A percentile compares a stretch with the other conserved stretches of the same genome.
phyloP scores from a whole-genome alignment of 768 basidiomycete genomes.

The Amyloporia xantha region DNA sequence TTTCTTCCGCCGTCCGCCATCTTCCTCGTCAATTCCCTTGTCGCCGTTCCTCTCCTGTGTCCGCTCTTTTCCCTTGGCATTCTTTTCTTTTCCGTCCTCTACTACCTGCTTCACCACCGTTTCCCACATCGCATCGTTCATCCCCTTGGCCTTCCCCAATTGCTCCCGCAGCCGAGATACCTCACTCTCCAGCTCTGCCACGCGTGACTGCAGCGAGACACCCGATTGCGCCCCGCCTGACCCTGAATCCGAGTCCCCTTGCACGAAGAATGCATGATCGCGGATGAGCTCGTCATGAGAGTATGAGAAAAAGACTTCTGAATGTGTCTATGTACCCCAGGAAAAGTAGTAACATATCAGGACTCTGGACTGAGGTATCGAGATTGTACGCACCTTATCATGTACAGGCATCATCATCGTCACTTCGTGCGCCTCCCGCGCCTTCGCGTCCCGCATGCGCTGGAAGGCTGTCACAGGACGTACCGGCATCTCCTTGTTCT shows the following conservation, averaged over 20 bases:
- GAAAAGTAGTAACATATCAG: conserved; percentile 4
- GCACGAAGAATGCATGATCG: conserved; percentile 64
- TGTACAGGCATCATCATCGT: conserved; percentile 50
- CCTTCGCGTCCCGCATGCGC: conserved; percentile 59
- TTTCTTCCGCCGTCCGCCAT: conserved; percentile 8
- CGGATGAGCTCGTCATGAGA: conserved; percentile 47
- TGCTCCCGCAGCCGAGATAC: conserved; percentile 59
- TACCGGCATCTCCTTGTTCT: conserved; percentile 55
- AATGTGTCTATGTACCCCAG: conserved; percentile 11
- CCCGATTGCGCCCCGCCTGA: conserved; percentile 25
- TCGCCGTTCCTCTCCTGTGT: background rate
- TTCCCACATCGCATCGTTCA: conserved; percentile 95
- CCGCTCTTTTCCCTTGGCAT: conserved; percentile 3
- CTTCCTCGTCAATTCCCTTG: conserved; percentile 13
- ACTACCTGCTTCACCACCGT: conserved; percentile 64
- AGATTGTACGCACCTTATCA: conserved; percentile 30
- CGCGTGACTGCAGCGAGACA: conserved; percentile 43
- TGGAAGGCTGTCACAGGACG: conserved; percentile 67
- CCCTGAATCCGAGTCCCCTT: conserved; percentile 30
- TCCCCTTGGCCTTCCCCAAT: conserved; percentile 77
- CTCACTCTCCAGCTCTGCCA: conserved; percentile 69
- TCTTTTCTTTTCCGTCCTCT: conserved; percentile 27
- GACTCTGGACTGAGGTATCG: background rate
- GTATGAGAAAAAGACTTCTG: conserved; percentile 31
- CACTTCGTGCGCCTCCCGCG: conserved; percentile 66